phyloP scores from a whole-genome alignment of 2,329 filamentous ascomycete genomes.

The Chalaropsis ovoidea region DNA sequence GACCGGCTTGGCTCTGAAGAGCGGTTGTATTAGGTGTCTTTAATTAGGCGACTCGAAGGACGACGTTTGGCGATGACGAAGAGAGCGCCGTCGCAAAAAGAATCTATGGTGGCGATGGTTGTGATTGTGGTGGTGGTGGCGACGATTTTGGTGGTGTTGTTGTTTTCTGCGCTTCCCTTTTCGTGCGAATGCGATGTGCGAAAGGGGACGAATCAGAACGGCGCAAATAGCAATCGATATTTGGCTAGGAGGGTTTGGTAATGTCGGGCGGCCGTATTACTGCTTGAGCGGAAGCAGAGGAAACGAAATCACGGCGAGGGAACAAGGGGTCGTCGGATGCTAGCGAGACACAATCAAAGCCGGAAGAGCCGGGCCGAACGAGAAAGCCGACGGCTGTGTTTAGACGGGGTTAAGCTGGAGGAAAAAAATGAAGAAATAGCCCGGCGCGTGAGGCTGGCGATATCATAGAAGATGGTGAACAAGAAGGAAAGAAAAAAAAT shows the following conservation, averaged over 20 bases:
- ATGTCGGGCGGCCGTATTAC: not conserved
- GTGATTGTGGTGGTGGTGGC: too few species aligned
- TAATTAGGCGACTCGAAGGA: too few species aligned
- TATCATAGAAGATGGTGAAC: not conserved
- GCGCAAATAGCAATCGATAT: not conserved
- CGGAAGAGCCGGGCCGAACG: not conserved
- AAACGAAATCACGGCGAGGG: not conserved
- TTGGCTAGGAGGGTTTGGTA: not conserved
- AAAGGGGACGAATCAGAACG: not conserved
- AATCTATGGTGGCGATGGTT: not conserved
- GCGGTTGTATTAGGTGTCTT: too few species aligned
- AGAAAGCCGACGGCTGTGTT: not conserved
- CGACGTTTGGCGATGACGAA: not conserved
- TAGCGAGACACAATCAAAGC: conserved; percentile 7
- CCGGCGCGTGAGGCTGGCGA: not conserved
- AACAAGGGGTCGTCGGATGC: not conserved
- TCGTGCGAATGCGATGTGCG: not conserved
- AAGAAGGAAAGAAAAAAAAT: not conserved
- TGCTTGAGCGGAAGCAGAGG: not conserved
- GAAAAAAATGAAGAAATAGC: not conserved
- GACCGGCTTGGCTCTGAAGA: not conserved
- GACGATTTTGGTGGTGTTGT: not conserved
- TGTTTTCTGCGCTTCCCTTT: not conserved
- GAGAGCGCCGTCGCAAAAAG: not conserved
- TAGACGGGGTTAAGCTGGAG: not conserved